Evolutionary conservation across 169 alveolate genomes (phyloP).

Genomic region (Eimeria necatrix): DNA sequence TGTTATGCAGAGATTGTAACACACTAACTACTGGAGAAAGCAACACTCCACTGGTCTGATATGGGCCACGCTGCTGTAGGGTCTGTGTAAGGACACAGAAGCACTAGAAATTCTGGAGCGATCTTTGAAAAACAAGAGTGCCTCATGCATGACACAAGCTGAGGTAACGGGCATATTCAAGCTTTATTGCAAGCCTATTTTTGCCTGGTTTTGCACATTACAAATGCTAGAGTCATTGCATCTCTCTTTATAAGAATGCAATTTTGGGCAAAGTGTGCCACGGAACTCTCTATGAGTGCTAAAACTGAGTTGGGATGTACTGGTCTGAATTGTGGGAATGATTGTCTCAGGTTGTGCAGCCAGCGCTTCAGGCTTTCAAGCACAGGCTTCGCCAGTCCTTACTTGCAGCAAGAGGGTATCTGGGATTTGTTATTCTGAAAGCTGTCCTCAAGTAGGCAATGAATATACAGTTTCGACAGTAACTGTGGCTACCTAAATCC

Average conservation of each 20-base stretch:
- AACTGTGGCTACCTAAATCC: background rate
- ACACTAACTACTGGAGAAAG: too few species aligned
- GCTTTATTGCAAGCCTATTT: too few species aligned
- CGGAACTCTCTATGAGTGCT: too few species aligned
- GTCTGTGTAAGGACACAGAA: constrained; percentile 58
- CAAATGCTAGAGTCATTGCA: too few species aligned
- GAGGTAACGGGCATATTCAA: background rate
- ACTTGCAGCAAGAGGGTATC: constrained; percentile 33
- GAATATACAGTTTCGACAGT: background rate
- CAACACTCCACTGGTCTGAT: too few species aligned
- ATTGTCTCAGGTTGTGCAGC: background rate
- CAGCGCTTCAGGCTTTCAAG: constrained; percentile 68
- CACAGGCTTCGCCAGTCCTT: constrained; percentile 66
- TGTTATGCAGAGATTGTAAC: too few species aligned
- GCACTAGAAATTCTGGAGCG: constrained; percentile 29
- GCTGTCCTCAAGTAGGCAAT: constrained; percentile 58
- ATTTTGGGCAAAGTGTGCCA: too few species aligned
- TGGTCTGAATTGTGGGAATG: background rate
- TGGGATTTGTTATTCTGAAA: constrained; percentile 51
- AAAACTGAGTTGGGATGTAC: too few species aligned
- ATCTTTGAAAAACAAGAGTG: constrained; percentile 31
- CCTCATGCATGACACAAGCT: background rate
- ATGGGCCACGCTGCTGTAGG: background rate
- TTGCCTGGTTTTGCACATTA: too few species aligned
- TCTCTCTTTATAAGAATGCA: too few species aligned